These are phyloP conservation scores for Penicillium subrubescens DNA, from an alignment of 495 filamentous ascomycete species.

Conservation along the genomic window DNA sequence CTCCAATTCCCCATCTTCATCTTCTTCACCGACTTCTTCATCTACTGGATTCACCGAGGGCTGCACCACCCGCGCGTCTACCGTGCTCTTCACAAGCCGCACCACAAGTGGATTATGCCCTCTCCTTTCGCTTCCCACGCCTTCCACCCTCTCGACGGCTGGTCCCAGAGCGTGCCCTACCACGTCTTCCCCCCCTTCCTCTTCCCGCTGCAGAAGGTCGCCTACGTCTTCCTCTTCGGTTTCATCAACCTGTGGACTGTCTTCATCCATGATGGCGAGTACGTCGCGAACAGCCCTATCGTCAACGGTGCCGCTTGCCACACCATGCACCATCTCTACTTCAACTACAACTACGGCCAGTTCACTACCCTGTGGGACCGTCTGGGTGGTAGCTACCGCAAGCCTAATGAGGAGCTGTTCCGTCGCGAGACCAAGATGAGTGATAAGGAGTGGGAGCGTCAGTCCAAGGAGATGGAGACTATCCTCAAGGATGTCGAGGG, in stretches of 20 bases:
- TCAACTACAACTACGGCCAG: slow-evolving; percentile 98
- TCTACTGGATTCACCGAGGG: slow-evolving; percentile 94
- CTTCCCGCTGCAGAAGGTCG: slow-evolving; percentile 90
- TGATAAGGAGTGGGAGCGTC: slow-evolving; percentile 75
- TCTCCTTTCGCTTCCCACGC: slow-evolving; percentile 90
- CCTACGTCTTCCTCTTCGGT: slow-evolving; percentile 81
- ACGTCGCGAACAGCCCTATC: slow-evolving; percentile 81
- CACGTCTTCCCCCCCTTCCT: slow-evolving; percentile 93
- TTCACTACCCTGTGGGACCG: slow-evolving; percentile 96
- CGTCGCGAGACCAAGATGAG: slow-evolving; percentile 86
- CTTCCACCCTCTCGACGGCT: slow-evolving; percentile 95
- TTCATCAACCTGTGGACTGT: slow-evolving; percentile 99
- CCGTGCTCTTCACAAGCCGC: slow-evolving; percentile 90
- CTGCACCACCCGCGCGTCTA: slow-evolving; percentile 84
- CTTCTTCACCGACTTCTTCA: slow-evolving; percentile 86
- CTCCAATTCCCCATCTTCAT: slow-evolving; percentile 92
- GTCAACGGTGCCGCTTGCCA: slow-evolving; percentile 97
- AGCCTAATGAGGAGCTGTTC: slow-evolving; percentile 87
- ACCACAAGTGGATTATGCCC: slow-evolving; percentile 99
- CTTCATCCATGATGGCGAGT: slow-evolving; percentile 97
- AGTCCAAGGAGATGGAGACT: slow-evolving; percentile 83
- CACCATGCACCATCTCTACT: slow-evolving; percentile 96
- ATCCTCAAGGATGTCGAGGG: slow-evolving; percentile 85
- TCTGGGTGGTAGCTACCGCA: slow-evolving; percentile 82
- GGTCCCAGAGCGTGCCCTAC: slow-evolving; percentile 88